phyloP scores from a whole-genome alignment of 108 stramenopile genomes.

The Mayamaea pseudoterrestris region DNA sequence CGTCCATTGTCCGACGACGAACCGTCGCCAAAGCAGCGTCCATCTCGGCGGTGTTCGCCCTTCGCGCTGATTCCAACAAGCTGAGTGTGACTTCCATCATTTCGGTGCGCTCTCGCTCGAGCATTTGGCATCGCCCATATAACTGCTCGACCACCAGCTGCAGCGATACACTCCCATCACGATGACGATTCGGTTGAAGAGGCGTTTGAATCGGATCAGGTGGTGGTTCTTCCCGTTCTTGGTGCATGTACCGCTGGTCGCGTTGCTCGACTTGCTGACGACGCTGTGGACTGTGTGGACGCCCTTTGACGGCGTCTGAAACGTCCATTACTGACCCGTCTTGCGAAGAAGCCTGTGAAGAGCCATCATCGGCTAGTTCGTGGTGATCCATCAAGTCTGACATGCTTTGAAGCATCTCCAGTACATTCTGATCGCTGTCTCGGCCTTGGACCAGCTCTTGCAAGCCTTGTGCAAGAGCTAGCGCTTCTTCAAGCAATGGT shows the following conservation, averaged over 20 bases:
- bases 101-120: slow-evolving; percentile 10
- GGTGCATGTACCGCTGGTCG: not conserved
- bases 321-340: too few species aligned
- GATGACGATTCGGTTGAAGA: not conserved
- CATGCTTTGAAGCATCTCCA: slow-evolving; percentile 7
- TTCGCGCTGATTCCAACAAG: slow-evolving; percentile 2
- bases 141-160: slow-evolving; percentile 8
- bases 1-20: slow-evolving; percentile 3
- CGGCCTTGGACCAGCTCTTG: slow-evolving; percentile 1
- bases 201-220: not conserved
- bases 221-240: not conserved
- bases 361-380: not conserved
- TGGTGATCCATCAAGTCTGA: slow-evolving; percentile 7
- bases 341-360: not conserved
- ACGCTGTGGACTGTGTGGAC: not conserved
- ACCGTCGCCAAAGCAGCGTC: slow-evolving; percentile 9
- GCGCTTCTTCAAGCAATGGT: slow-evolving; percentile 8
- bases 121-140: slow-evolving; percentile 9
- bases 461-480: slow-evolving; percentile 6
- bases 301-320: too few species aligned
- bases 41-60: slow-evolving; percentile 4
- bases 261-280: not conserved
- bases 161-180: too few species aligned
- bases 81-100: slow-evolving; percentile 11
- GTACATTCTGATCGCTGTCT: not conserved